Percentiles rank a stretch among this genome's conserved stretches.
Evolutionary conservation across 306 rosid species (phyloP).

Genomic region (Quercus aquifolioides): DNA sequence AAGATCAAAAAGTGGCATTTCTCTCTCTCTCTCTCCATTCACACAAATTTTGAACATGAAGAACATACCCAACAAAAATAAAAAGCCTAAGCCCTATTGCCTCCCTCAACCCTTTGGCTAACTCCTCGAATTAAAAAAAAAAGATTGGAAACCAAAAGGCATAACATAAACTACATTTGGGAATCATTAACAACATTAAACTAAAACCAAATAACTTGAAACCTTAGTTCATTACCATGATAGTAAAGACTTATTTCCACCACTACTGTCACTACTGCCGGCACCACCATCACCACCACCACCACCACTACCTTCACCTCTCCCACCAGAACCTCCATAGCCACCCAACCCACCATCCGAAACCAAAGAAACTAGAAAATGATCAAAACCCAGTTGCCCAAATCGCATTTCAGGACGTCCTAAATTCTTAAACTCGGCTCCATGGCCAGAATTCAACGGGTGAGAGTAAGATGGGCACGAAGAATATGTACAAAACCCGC

Average conservation of each 20-base stretch:
- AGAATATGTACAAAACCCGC: constrained; percentile 12
- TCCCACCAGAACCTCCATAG: constrained; percentile 39
- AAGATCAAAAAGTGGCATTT: too few relatives aligned
- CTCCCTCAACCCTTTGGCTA: too few relatives aligned
- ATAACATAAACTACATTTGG: not conserved
- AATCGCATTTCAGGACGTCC: constrained; percentile 10
- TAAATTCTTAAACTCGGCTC: constrained; percentile 6
- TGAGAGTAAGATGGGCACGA: constrained; percentile 9
- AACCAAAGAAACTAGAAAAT: constrained; percentile 41
- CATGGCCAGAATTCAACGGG: constrained; percentile 11
- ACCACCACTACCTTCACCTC: constrained; percentile 30
- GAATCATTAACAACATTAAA: not conserved
- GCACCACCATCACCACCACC: not conserved
- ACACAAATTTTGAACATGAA: too few relatives aligned
- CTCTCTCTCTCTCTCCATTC: too few relatives aligned
- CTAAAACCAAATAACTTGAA: not conserved
- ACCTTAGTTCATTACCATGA: constrained; percentile 54
- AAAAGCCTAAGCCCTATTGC: too few relatives aligned
- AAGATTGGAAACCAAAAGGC: not conserved
- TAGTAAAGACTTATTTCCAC: constrained; percentile 52
- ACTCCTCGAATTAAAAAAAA: too few relatives aligned
- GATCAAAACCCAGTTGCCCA: constrained; percentile 14
- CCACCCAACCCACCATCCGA: constrained; percentile 46
- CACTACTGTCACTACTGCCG: constrained; percentile 15
- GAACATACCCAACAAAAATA: too few relatives aligned